A percentile compares a stretch with the other conserved stretches of the same genome.
Conservation (phyloP, 192 early-diverging fungal species). For the Gonapodya prolifera region DNA sequence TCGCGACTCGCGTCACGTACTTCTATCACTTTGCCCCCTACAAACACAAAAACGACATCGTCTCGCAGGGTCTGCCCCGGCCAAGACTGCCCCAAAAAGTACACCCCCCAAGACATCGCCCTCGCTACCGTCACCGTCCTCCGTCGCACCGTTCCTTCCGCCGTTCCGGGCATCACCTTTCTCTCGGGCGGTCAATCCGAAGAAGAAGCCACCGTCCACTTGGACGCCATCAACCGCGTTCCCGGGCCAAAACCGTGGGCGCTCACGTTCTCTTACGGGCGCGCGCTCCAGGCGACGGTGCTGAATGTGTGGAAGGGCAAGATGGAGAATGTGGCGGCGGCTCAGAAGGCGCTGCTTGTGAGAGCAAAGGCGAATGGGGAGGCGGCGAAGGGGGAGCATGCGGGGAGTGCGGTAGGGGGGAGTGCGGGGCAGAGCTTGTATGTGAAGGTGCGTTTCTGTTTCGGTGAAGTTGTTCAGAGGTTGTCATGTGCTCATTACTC, state of each 20-base stretch:
- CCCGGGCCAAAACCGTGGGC: conserved; percentile 18
- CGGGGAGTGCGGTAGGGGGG: conserved; percentile 8
- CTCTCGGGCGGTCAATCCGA: conserved; percentile 29
- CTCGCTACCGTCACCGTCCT: conserved; percentile 22
- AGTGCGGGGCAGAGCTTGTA: conserved; percentile 19
- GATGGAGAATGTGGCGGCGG: conserved; percentile 26
- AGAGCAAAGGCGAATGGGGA: conserved; percentile 25
- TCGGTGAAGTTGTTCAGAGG: too few relatives aligned
- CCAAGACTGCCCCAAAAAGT: conserved; percentile 21
- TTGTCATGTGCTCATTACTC: too few relatives aligned
- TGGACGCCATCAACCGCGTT: conserved; percentile 25
- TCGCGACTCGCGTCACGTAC: not conserved
- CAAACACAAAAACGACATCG: too few relatives aligned
- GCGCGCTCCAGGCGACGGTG: conserved; percentile 27
- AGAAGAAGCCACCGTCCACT: conserved; percentile 24
- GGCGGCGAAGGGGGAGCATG: conserved; percentile 19
- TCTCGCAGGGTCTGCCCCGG: conserved; percentile 24
- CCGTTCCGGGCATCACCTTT: conserved; percentile 31
- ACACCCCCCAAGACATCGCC: conserved; percentile 25
- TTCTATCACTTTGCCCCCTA: too few relatives aligned
- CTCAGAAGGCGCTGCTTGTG: conserved; percentile 19
- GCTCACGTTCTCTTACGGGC: conserved; percentile 28
- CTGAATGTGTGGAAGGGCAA: conserved; percentile 27
- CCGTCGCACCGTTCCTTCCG: conserved; percentile 26
- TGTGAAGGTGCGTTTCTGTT: too few relatives aligned